Percentiles rank a stretch among this genome's conserved stretches.
phyloP scores from a whole-genome alignment of 306 rosid species.

The Trifolium subterraneum region DNA sequence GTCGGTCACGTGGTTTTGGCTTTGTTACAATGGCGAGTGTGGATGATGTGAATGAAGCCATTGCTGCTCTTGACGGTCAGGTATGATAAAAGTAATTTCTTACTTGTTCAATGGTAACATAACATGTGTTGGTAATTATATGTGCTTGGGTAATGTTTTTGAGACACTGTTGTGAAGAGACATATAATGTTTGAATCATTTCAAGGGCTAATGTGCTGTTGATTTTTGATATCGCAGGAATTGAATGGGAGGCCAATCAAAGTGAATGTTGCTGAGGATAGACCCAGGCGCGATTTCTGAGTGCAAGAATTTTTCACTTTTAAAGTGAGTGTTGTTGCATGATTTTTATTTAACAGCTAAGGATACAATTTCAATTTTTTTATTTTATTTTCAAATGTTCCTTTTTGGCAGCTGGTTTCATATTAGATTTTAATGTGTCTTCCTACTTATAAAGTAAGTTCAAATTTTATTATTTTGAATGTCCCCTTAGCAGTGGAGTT shows the following conservation, averaged over 20 bases:
- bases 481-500: neutral
- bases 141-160: conserved; percentile 1
- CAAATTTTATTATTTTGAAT: conserved; percentile 8
- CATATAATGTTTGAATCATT: neutral
- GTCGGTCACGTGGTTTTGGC: conserved; percentile 98
- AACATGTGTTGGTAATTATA: conserved; percentile 12
- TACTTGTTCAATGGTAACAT: conserved; percentile 7
- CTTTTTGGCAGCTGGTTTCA: conserved; percentile 42
- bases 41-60: conserved; percentile 78
- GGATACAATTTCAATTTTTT: conserved; percentile 40
- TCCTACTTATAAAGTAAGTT: conserved; percentile 7
- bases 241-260: conserved; percentile 83
- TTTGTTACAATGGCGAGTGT: conserved; percentile 84
- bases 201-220: conserved; percentile 13
- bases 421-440: conserved; percentile 38
- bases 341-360: conserved; percentile 39
- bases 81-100: conserved; percentile 49
- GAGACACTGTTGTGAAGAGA: neutral
- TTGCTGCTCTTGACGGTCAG: conserved; percentile 97
- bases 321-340: conserved; percentile 10
- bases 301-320: conserved; percentile 26
- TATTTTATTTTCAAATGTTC: neutral
- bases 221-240: conserved; percentile 58
- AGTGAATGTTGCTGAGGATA: conserved; percentile 91
- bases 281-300: conserved; percentile 75